Base-by-base conservation (phyloP, 768 basidiomycete species). In the Amanita brunnescens region DNA sequence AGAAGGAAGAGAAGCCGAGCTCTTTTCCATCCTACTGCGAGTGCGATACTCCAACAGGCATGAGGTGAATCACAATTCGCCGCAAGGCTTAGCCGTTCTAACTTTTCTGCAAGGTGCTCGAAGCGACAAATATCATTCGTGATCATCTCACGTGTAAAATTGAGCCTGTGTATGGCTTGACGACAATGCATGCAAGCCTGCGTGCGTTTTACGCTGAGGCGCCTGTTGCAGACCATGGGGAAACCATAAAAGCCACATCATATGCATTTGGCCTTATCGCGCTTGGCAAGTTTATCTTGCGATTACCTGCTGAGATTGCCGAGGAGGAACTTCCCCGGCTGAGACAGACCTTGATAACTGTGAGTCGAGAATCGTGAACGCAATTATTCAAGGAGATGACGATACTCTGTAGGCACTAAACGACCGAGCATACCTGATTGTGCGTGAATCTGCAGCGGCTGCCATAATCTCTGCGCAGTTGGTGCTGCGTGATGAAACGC, bases 261-360 rank as follows among this genome's bases (percentile, higher is more conserved):
- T 83, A 84, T 61, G 87, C 88, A 3, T 92, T 91, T 65, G 91
- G 89, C 4, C 72, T 93, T 48, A 81, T 91, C 56, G 88, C 85
- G 0, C 65, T 93, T 10, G 89, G 87, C 32, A 91, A 87, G 65
- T 90, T 91, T 55, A 81, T 89, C 55, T 65, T 91, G 52, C 80
- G 84, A 32, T 72, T 93, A 14, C 91, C 91, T 13, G 74, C 81
- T 1, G 88, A 91, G 62, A 83, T 93, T 48, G 78, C 91, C 18
- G 90, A 91, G 64, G 91, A 93, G 58, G 90, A 92, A 58, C 63
- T 93, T 37, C 91, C 91, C 37, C 81, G 87, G 33, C 64, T 93
- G 49, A 81, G 80, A 59, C 67, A 63, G 23, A 89, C 88, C 2
- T 63, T 93, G 54, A 85, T 86, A 18, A 68, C 78, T 34, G 89